Percentiles rank a stretch among this genome's conserved stretches.
These are phyloP conservation scores for Mycena albidolilacea DNA, from an alignment of 768 basidiomycete species.

Conservation along the genomic window DNA sequence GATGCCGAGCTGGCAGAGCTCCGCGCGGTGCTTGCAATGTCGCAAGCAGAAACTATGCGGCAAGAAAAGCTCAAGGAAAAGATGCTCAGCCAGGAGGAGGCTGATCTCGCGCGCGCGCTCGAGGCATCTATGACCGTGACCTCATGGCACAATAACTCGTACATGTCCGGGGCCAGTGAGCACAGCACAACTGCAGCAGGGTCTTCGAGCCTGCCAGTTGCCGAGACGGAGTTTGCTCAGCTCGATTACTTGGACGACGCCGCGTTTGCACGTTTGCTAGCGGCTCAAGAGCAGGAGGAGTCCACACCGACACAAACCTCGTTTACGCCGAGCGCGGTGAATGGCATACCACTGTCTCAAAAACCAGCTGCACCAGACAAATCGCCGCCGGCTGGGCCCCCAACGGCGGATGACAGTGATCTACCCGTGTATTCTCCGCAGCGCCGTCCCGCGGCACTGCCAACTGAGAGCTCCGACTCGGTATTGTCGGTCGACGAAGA, in stretches of 20 bases:
- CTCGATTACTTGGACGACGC: constrained; percentile 36
- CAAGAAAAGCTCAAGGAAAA: constrained; percentile 50
- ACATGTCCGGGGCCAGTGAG: constrained; percentile 32
- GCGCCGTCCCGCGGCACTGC: not conserved
- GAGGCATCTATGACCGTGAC: constrained; percentile 60
- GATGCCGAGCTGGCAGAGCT: constrained; percentile 50
- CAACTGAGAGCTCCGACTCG: constrained; percentile 45
- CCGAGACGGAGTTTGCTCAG: constrained; percentile 15
- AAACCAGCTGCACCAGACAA: constrained; percentile 23
- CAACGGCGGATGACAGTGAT: constrained; percentile 6
- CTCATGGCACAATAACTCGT: constrained; percentile 32
- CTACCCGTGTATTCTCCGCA: constrained; percentile 25
- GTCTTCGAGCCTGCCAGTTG: constrained; percentile 39
- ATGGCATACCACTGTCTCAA: not conserved
- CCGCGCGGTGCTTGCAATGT: constrained; percentile 63
- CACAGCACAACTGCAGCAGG: constrained; percentile 38
- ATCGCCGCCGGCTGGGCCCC: not conserved
- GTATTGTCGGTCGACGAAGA: constrained; percentile 47
- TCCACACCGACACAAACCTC: constrained; percentile 34
- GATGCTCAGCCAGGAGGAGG: constrained; percentile 68
- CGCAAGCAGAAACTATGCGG: constrained; percentile 57
- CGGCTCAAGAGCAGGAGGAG: constrained; percentile 29
- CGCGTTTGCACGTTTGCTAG: constrained; percentile 35
- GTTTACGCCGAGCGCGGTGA: constrained; percentile 19
- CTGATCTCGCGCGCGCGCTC: constrained; percentile 75